These are phyloP conservation scores for Starmerella floricola DNA, from an alignment of 805 yeast species.

Conservation along the genomic window DNA sequence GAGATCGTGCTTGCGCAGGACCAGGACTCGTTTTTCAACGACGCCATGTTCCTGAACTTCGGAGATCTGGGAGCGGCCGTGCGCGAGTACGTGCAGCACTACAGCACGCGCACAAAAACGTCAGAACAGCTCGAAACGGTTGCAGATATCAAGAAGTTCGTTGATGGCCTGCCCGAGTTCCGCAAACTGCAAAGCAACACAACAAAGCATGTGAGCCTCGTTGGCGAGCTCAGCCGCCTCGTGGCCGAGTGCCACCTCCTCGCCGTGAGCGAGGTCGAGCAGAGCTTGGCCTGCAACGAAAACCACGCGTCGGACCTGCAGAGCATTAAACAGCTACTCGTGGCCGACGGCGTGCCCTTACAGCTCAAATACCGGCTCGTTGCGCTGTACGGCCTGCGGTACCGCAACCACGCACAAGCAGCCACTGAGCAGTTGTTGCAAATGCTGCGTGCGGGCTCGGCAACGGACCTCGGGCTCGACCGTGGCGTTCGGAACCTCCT, in stretches of 20 bases:
- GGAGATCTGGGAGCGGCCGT: conserved; percentile 88
- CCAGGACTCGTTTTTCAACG: conserved; percentile 65
- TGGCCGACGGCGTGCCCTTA: conserved; percentile 32
- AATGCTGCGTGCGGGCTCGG: conserved; percentile 25
- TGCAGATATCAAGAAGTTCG: conserved; percentile 78
- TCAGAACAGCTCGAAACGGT: conserved; percentile 62
- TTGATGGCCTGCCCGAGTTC: conserved; percentile 90
- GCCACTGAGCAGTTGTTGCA: conserved; percentile 33
- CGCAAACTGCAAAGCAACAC: conserved; percentile 78
- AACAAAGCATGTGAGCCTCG: conserved; percentile 81
- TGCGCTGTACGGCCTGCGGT: conserved; percentile 60
- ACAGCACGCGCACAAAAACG: conserved; percentile 67
- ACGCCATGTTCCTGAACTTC: conserved; percentile 78
- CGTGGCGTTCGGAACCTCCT: conserved; percentile 38
- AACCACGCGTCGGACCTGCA: conserved; percentile 45
- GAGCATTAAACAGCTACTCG: conserved; percentile 46
- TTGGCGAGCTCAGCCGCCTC: conserved; percentile 69
- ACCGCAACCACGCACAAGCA: conserved; percentile 41
- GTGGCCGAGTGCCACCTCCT: conserved; percentile 54
- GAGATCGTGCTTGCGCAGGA: conserved; percentile 56
- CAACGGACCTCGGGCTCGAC: conserved; percentile 21
- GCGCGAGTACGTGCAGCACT: conserved; percentile 70
- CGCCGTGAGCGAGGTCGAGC: conserved; percentile 85
- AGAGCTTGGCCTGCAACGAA: conserved; percentile 59
- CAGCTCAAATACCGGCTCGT: conserved; percentile 58